Evolutionary conservation across 768 basidiomycete genomes (phyloP).

Genomic region (Suillus decipiens): DNA sequence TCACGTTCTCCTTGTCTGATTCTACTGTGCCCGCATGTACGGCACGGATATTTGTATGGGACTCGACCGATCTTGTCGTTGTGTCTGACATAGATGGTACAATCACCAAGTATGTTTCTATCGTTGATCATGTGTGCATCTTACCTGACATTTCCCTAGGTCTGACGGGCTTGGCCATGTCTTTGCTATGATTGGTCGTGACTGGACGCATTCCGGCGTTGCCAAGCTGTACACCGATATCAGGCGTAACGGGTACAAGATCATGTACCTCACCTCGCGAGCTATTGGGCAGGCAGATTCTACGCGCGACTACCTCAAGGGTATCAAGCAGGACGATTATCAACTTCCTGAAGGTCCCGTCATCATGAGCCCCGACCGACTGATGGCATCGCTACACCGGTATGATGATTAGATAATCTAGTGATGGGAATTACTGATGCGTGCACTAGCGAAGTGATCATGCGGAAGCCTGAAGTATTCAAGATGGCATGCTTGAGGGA

Average conservation of each 20-base stretch:
- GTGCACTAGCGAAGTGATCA: constrained; percentile 83
- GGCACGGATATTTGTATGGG: constrained; percentile 95
- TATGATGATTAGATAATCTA: constrained; percentile 36
- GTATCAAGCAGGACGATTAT: constrained; percentile 94
- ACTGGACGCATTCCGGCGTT: constrained; percentile 97
- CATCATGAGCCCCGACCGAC: constrained; percentile 96
- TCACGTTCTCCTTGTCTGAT: constrained; percentile 90
- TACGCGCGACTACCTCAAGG: constrained; percentile 90
- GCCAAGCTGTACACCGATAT: constrained; percentile 98
- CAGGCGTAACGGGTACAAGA: constrained; percentile 92
- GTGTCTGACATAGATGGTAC: constrained; percentile 99
- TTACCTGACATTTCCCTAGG: constrained; percentile 39
- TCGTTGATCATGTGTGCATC: constrained; percentile 1
- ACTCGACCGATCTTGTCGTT: constrained; percentile 85
- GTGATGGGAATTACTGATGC: not conserved
- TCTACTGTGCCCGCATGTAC: constrained; percentile 83
- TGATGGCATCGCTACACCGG: constrained; percentile 95
- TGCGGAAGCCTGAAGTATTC: constrained; percentile 99
- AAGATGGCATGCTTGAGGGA: constrained; percentile 99
- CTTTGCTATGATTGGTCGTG: constrained; percentile 95
- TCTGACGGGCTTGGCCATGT: constrained; percentile 97
- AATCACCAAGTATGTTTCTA: constrained; percentile 82
- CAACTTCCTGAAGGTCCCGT: constrained; percentile 98
- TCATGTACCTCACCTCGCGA: constrained; percentile 95
- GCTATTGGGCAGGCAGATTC: constrained; percentile 98